phyloP scores from a whole-genome alignment of 495 filamentous ascomycete genomes.

The Viridothelium virens region DNA sequence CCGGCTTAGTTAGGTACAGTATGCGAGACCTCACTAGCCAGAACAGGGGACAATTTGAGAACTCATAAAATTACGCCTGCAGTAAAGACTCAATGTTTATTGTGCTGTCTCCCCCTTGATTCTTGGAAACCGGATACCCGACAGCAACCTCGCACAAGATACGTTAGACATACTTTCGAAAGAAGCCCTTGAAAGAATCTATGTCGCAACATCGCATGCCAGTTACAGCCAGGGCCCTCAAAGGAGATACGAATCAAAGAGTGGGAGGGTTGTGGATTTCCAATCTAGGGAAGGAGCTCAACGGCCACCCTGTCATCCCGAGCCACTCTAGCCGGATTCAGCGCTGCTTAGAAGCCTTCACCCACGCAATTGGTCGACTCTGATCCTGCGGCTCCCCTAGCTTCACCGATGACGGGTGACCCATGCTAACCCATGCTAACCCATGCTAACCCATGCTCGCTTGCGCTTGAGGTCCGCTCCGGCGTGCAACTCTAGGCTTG shows the following conservation, averaged over 20 bases:
- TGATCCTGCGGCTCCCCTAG: background rate
- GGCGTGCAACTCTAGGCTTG: background rate
- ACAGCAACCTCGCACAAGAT: too few species aligned
- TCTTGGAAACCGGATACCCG: too few species aligned
- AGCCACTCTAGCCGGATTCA: conserved; percentile 3
- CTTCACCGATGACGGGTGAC: background rate
- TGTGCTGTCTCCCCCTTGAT: too few species aligned
- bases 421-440: background rate
- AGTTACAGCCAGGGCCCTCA: background rate
- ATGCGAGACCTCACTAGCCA: too few species aligned
- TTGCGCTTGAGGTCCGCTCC: too few species aligned
- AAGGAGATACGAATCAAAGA: background rate
- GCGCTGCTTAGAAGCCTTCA: background rate
- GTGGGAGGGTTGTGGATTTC: background rate
- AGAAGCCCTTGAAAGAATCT: too few species aligned
- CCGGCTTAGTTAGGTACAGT: too few species aligned
- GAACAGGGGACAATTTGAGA: too few species aligned
- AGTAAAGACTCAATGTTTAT: too few species aligned
- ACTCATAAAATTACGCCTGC: too few species aligned
- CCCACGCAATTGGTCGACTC: background rate
- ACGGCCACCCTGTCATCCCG: conserved; percentile 6
- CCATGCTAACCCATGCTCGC: background rate
- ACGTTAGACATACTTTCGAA: too few species aligned
- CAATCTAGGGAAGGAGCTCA: background rate
- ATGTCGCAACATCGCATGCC: too few species aligned